phyloP scores from a whole-genome alignment of 2,329 filamentous ascomycete genomes.

The Acephala macrosclerotiorum region DNA sequence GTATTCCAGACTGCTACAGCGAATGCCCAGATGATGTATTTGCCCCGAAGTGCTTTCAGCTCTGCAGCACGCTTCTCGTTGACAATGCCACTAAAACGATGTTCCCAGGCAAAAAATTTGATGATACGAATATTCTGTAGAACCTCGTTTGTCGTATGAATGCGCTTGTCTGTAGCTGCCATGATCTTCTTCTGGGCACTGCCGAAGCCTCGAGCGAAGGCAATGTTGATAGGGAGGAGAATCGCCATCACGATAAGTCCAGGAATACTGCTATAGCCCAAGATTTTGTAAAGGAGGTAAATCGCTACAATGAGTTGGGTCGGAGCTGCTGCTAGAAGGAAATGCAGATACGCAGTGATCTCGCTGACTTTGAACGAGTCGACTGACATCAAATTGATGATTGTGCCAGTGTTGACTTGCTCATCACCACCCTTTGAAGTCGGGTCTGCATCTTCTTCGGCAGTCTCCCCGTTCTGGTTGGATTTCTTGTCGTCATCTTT shows the following conservation, averaged over 20 bases:
- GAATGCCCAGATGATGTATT: conserved; percentile 90
- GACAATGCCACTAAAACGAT: conserved; percentile 84
- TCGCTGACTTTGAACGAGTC: conserved; percentile 99
- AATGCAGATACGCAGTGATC: conserved; percentile 93
- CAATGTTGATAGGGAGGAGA: conserved; percentile 89
- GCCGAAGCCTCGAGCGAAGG: conserved; percentile 85
- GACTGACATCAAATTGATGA: conserved; percentile 99
- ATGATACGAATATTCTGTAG: conserved; percentile 98
- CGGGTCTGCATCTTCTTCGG: conserved; percentile 18
- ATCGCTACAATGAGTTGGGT: conserved; percentile 87
- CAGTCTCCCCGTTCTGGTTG: conserved; percentile 27
- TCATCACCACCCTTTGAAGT: conserved; percentile 57
- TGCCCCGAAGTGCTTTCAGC: conserved; percentile 76
- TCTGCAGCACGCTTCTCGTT: conserved; percentile 87
- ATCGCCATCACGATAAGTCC: conserved; percentile 90
- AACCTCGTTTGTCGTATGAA: conserved; percentile 96
- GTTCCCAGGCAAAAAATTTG: conserved; percentile 99
- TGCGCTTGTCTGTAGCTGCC: conserved; percentile 91
- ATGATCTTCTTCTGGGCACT: conserved; percentile 90
- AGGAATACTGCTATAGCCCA: conserved; percentile 92
- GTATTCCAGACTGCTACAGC: conserved; percentile 97
- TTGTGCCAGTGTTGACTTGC: conserved; percentile 94
- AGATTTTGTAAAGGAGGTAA: conserved; percentile 83
- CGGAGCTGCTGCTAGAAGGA: conserved; percentile 90
- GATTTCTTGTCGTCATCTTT: conserved; percentile 53